Percentiles rank a stretch among this genome's conserved stretches.
phyloP scores from a whole-genome alignment of 2,329 filamentous ascomycete species.

The Aspergillus aculeatus region DNA sequence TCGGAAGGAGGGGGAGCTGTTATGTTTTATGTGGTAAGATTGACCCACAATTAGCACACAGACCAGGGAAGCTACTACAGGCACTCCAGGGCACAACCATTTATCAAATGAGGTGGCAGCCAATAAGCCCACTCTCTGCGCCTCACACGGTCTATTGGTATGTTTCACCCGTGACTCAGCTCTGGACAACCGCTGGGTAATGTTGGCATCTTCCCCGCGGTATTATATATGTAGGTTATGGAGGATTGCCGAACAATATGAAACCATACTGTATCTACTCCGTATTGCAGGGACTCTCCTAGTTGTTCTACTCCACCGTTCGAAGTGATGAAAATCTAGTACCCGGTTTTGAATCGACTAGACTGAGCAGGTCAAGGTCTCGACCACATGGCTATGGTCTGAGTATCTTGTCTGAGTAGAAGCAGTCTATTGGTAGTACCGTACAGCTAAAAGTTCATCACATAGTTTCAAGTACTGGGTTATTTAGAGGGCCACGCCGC shows the following conservation, averaged over 20 bases:
- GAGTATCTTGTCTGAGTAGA: neutral
- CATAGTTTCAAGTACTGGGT: neutral
- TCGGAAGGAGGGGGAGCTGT: slow-evolving; percentile 23
- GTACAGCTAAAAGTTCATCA: neutral
- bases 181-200: neutral
- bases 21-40: slow-evolving; percentile 32
- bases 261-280: neutral
- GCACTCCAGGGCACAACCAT: slow-evolving; percentile 14
- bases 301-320: neutral
- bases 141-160: slow-evolving; percentile 21
- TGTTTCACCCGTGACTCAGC: slow-evolving; percentile 26
- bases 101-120: slow-evolving; percentile 19
- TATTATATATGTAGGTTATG: neutral
- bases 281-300: neutral
- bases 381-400: slow-evolving; percentile 2
- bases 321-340: neutral
- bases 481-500: neutral
- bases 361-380: neutral
- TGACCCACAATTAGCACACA: slow-evolving; percentile 22
- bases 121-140: slow-evolving; percentile 24
- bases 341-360: neutral
- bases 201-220: neutral
- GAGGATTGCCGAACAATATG: neutral
- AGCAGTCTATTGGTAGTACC: too few species aligned
- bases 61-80: slow-evolving; percentile 28